These are phyloP conservation scores for Sugiyamaella xylanicola DNA, from an alignment of 1,139 yeast species.

Conservation along the genomic window DNA sequence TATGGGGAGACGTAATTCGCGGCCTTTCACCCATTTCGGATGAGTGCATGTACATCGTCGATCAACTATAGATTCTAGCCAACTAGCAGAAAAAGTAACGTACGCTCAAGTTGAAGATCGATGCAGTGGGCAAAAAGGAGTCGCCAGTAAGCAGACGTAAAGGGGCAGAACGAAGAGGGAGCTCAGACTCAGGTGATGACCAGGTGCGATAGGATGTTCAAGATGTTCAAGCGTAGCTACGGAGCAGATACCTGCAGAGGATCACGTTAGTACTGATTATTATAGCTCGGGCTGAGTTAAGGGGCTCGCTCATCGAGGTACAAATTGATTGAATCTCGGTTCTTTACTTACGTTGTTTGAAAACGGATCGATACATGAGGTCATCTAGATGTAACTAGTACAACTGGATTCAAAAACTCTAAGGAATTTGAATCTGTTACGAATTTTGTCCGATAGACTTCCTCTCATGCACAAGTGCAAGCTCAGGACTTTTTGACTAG, in stretches of 20 bases:
- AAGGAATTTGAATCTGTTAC: no score
- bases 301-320: no score
- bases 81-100: constrained; percentile 1
- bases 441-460: no score
- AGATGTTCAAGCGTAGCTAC: background rate
- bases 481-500: no score
- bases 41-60: constrained; percentile 18
- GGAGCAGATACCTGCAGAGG: background rate
- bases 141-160: background rate
- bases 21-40: constrained; percentile 8
- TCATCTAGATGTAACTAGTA: no score
- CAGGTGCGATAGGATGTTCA: background rate
- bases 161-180: background rate
- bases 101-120: background rate
- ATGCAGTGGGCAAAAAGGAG: constrained; percentile 1
- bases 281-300: no score
- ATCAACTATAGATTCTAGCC: constrained; percentile 11
- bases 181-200: background rate
- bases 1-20: constrained; percentile 12
- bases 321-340: background rate
- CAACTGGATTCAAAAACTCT: no score
- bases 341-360: background rate
- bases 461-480: no score
- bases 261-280: background rate
- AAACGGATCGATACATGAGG: background rate